Evolutionary conservation across 169 alveolate genomes (phyloP).

Genomic region (Cryptosporidium ubiquitum): DNA sequence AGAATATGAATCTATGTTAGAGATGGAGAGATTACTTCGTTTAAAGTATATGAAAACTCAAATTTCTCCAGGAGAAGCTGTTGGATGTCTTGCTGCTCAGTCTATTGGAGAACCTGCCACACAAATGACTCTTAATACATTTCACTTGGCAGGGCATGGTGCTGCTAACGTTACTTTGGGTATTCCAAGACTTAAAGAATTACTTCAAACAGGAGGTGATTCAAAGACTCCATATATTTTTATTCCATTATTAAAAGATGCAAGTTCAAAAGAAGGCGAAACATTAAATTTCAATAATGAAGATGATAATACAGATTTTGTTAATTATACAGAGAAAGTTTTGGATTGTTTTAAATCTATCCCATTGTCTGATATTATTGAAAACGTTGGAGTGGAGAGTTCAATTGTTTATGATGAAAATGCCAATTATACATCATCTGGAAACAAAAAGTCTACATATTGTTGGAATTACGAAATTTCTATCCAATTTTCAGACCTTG

Average conservation of each 20-base stretch:
- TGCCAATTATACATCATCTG: not conserved
- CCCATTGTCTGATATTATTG: constrained; percentile 65
- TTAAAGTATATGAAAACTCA: constrained; percentile 86
- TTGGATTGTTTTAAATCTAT: constrained; percentile 58
- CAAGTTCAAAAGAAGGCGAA: not conserved
- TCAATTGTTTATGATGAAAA: constrained; percentile 45
- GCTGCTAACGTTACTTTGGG: constrained; percentile 99
- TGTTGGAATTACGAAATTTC: constrained; percentile 87
- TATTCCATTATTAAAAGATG: constrained; percentile 19
- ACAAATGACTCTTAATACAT: constrained; percentile 99
- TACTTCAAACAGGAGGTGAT: constrained; percentile 86
- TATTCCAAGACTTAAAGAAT: constrained; percentile 98
- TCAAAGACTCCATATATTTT: constrained; percentile 71
- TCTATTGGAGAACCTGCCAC: constrained; percentile 99
- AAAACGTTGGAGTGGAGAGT: constrained; percentile 58
- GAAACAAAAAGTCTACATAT: constrained; percentile 11
- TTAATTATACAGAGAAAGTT: constrained; percentile 22
- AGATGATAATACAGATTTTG: not conserved
- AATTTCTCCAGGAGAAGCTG: constrained; percentile 98
- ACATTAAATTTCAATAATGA: not conserved
- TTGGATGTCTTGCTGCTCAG: constrained; percentile 98
- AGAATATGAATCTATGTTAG: constrained; percentile 76
- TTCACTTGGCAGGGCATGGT: constrained; percentile 99
- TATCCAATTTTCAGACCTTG: constrained; percentile 86
- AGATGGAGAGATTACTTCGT: constrained; percentile 74